Conservation (phyloP, 164 flowering plant genomes). For the Kalanchoe fedtschenkoi region DNA sequence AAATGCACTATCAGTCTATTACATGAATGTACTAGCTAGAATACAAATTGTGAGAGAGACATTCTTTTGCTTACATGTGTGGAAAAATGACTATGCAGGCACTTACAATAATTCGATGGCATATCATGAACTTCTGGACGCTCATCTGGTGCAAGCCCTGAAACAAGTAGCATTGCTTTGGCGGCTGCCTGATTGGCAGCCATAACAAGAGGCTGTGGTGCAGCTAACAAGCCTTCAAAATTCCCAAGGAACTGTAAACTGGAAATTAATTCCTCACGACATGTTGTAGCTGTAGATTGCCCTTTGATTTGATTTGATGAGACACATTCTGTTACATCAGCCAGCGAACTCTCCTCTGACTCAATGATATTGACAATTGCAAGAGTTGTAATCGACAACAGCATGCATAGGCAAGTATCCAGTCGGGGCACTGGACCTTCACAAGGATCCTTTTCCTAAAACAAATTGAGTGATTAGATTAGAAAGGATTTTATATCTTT, state of each 20-base stretch:
- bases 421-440: slow-evolving; percentile 93
- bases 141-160: slow-evolving; percentile 65
- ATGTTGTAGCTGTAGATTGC: slow-evolving; percentile 30
- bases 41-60: too few relatives aligned
- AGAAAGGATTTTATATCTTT: neutral
- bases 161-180: slow-evolving; percentile 70
- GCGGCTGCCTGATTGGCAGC: slow-evolving; percentile 94
- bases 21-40: too few relatives aligned
- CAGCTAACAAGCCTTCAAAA: slow-evolving; percentile 57
- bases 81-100: neutral
- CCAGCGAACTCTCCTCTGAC: slow-evolving; percentile 58
- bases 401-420: slow-evolving; percentile 72
- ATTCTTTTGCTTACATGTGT: too few relatives aligned
- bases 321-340: slow-evolving; percentile 27
- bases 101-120: slow-evolving; percentile 74
- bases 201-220: slow-evolving; percentile 59
- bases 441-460: slow-evolving; percentile 80
- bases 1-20: too few relatives aligned
- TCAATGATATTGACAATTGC: slow-evolving; percentile 66
- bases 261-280: slow-evolving; percentile 55
- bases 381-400: slow-evolving; percentile 62
- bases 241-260: slow-evolving; percentile 70
- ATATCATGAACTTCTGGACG: slow-evolving; percentile 55
- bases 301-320: slow-evolving; percentile 28
- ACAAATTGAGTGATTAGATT: neutral